Conservation (phyloP, 306 rosid genomes). For the Ochetophila trinervis region DNA sequence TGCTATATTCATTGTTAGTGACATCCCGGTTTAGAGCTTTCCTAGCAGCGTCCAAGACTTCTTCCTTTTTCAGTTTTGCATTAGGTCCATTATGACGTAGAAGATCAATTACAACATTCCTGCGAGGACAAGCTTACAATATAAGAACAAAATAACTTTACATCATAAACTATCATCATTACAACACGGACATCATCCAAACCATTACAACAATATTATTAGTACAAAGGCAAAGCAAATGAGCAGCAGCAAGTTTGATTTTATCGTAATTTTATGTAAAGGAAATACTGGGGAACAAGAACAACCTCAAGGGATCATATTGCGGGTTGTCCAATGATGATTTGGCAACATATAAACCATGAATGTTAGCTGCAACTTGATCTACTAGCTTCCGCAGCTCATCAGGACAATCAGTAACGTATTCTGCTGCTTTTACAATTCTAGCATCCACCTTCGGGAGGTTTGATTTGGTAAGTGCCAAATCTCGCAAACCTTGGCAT, state of each 20-base stretch:
- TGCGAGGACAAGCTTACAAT: slow-evolving; percentile 36
- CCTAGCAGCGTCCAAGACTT: slow-evolving; percentile 65
- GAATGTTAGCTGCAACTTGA: slow-evolving; percentile 63
- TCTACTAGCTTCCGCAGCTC: slow-evolving; percentile 61
- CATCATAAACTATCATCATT: background rate
- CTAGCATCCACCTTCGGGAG: slow-evolving; percentile 65
- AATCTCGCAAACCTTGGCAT: slow-evolving; percentile 58
- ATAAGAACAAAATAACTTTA: background rate
- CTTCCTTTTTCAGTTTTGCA: slow-evolving; percentile 66
- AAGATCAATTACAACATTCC: slow-evolving; percentile 77
- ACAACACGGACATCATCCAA: background rate
- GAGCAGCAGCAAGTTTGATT: background rate
- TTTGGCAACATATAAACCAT: slow-evolving; percentile 64
- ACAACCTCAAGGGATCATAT: slow-evolving; percentile 71
- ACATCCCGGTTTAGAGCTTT: slow-evolving; percentile 55
- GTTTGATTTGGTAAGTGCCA: slow-evolving; percentile 44
- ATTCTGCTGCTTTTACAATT: slow-evolving; percentile 53
- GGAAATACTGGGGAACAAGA: background rate
- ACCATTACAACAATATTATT: background rate
- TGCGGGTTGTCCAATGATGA: slow-evolving; percentile 60
- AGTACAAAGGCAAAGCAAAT: background rate
- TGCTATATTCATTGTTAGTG: slow-evolving; percentile 56
- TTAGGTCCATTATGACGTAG: slow-evolving; percentile 55
- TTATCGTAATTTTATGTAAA: background rate
- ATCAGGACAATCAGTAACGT: slow-evolving; percentile 57